Percentiles rank a stretch among this genome's conserved stretches.
Conservation (phyloP, 352 stramenopile genomes). For the Phytophthora quininea region DNA sequence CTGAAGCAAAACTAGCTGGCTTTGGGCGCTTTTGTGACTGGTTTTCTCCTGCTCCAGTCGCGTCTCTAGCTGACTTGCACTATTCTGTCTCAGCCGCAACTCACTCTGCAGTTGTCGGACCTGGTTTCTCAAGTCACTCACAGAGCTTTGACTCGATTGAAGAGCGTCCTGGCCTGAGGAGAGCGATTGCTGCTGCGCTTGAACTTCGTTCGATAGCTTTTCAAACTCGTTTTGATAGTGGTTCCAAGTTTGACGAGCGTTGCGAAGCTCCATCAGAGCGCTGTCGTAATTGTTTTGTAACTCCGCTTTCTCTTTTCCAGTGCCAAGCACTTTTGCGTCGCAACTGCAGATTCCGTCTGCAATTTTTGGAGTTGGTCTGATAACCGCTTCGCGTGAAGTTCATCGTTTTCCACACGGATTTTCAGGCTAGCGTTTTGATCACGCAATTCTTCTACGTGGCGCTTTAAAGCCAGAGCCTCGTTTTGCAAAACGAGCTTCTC, state of each 20-base stretch:
- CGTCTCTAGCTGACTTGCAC: slow-evolving; percentile 61
- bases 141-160: slow-evolving; percentile 56
- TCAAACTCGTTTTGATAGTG: slow-evolving; percentile 84
- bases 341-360: slow-evolving; percentile 43
- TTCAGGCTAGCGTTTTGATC: slow-evolving; percentile 69
- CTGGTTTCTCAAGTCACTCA: slow-evolving; percentile 64
- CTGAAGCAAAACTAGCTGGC: slow-evolving; percentile 59
- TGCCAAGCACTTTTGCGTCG: slow-evolving; percentile 36
- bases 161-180: slow-evolving; percentile 63
- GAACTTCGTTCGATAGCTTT: slow-evolving; percentile 67
- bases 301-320: slow-evolving; percentile 64
- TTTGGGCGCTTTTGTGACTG: slow-evolving; percentile 58
- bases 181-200: slow-evolving; percentile 62
- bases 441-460: slow-evolving; percentile 68
- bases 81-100: slow-evolving; percentile 56
- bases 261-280: slow-evolving; percentile 57
- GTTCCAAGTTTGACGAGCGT: slow-evolving; percentile 57
- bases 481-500: slow-evolving; percentile 74
- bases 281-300: slow-evolving; percentile 63
- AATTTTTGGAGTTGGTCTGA: slow-evolving; percentile 57
- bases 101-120: slow-evolving; percentile 71
- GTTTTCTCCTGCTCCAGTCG: slow-evolving; percentile 73
- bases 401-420: slow-evolving; percentile 53
- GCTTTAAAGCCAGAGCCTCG: slow-evolving; percentile 56
- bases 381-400: slow-evolving; percentile 50